Evolutionary conservation across 768 basidiomycete species (phyloP), one percentile per base, ranked within the genome.

Genomic region (Mycena amicta): DNA sequence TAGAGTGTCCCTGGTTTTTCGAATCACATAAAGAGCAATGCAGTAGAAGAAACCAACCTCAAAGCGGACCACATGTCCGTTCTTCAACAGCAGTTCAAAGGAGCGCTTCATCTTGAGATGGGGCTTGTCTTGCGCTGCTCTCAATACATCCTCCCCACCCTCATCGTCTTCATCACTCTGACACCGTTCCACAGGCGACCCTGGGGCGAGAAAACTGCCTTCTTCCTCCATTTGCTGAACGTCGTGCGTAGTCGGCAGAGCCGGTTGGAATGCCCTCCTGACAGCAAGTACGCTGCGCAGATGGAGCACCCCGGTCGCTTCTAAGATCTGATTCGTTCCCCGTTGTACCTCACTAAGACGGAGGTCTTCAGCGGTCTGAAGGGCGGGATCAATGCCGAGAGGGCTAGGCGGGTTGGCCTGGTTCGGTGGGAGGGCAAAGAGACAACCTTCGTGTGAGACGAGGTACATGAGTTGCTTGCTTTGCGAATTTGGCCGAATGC

Each of bases 51-150:
- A 53, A 63, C 81, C 59, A 63, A 93, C 94, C 83, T 98, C 93
- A 53, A 93, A 92, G 18, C 88, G 78, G 52, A 93, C 70, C 15
- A 89, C 80, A 28, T 79, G 77, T 2, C 93, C 93, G 11, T 83
- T 85, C 22, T 77, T 80, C 54, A 93, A 76, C 53, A 88, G 72
- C 37, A 96, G 73, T 69, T 95, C 92, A 62, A 98, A 96, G 2
- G 85, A 85, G 46, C 92, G 78, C 61, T 81, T 80, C 74, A 87
- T 82, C 57, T 78, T 80, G 57, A 87, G 57, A 31, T 71, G 70
- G 18, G 64, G 58, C 64, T 78, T 83, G 66, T 87, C 82, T 23
- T 61, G 68, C 15, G 67, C 71, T 45, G 72, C 75, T 23, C 61
- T 70, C 39, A 87, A 65, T 1, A 73, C 83, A 29, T 78, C 83